Evolutionary conservation across 2,329 filamentous ascomycete species (phyloP), one percentile per base, ranked within the genome.

Genomic region (Cladosporium sp.): DNA sequence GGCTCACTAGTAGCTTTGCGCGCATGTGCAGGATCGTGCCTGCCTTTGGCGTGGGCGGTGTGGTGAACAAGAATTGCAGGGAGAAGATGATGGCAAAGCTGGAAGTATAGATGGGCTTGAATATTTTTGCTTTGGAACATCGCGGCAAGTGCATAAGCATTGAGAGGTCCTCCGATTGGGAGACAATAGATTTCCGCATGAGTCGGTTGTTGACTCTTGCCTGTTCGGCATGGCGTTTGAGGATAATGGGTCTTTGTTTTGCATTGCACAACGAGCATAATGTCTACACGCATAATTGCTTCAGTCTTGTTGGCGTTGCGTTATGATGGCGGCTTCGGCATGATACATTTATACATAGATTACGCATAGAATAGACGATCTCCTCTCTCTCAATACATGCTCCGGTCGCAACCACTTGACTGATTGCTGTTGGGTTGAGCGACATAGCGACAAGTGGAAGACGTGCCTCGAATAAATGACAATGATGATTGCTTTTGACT

Each of bases 1-100:
- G 92, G 88, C 79, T 84, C 21, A 84, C 89, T 68, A 94, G 90
- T 76, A 87, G 87, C 32, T 78, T 86, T 65, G 93, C 93, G 28
- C 81, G 93, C 63, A 90, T 97, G 78, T 90, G 90, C 67, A 85
- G 93, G 73, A 96, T 97, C 71, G 85, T 97, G 2, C 93, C 93
- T 21, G 93, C 93, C 0, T 97, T 94, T 81, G 93, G 93, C 1
- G 84, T 96, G 14, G 93, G 93, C 0, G 93, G 93, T 0, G 91
- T 96, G 13, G 90, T 95, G 13, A 97, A 97, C 78, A 84, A 84
- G 66, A 88, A 90, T 73, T 82, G 94, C 53, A 84, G 93, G 71
- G 82, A 80, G 73, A 81, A 76, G 62, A 75, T 94, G 71, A 93
- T 96, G 89, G 81, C 80, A 70, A 83, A 76, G 71, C 74, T 91